phyloP scores from a whole-genome alignment of 2,329 filamentous ascomycete species.

The Sphaerulina populicola region DNA sequence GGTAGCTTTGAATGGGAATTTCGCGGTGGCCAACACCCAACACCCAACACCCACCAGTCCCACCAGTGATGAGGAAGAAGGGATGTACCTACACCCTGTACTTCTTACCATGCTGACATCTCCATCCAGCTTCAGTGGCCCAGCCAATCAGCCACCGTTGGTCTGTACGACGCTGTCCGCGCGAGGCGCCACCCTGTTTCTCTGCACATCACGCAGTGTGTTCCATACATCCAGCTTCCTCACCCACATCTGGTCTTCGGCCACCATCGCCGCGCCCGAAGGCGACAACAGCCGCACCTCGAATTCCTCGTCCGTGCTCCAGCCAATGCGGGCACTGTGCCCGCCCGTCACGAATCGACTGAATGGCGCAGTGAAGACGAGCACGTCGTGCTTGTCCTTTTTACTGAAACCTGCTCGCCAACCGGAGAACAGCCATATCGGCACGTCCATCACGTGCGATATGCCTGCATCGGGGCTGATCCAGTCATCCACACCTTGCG shows the following conservation, averaged over 20 bases:
- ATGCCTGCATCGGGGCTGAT: conserved; percentile 8
- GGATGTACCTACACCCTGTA: no score
- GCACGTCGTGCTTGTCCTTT: conserved; percentile 16
- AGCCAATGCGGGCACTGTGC: conserved; percentile 5
- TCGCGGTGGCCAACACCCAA: no score
- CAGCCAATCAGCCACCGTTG: neutral
- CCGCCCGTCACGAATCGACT: conserved; percentile 15
- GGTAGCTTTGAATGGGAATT: no score
- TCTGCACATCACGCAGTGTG: conserved; percentile 15
- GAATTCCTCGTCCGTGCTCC: conserved; percentile 15
- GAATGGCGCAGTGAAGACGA: conserved; percentile 14
- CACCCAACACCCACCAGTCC: no score
- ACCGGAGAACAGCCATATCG: conserved; percentile 17
- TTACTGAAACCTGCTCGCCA: conserved; percentile 15
- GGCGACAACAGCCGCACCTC: conserved; percentile 14
- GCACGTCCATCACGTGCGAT: conserved; percentile 13
- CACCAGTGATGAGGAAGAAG: no score
- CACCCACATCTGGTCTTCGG: conserved; percentile 11
- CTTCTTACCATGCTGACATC: no score
- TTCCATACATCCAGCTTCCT: conserved; percentile 16
- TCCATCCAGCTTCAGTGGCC: no score
- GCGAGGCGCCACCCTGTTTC: neutral
- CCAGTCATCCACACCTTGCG: conserved; percentile 7
- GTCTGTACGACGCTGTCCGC: conserved; percentile 6
- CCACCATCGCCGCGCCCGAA: conserved; percentile 9